Percentiles rank a stretch among this genome's conserved stretches.
These are phyloP conservation scores for Penicilliopsis zonata DNA, from an alignment of 495 filamentous ascomycete genomes.

Conservation along the genomic window DNA sequence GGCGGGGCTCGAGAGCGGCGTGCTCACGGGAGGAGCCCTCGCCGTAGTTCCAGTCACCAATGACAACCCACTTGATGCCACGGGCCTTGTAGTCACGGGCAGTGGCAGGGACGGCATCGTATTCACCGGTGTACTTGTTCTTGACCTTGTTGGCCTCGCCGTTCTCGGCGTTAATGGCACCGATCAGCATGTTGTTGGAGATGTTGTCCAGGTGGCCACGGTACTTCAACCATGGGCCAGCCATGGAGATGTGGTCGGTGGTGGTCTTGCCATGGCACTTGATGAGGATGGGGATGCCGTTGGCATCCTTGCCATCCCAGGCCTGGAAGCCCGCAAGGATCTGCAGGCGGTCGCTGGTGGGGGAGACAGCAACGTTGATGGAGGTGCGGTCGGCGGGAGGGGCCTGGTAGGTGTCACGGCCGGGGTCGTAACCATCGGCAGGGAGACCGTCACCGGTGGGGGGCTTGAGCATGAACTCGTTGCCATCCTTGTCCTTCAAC, in stretches of 20 bases:
- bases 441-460: conserved; percentile 81
- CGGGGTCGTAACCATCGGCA: conserved; percentile 75
- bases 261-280: conserved; percentile 98
- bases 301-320: conserved; percentile 93
- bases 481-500: conserved; percentile 93
- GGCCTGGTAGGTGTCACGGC: conserved; percentile 92
- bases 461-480: conserved; percentile 76
- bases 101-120: conserved; percentile 80
- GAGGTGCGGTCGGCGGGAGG: conserved; percentile 66
- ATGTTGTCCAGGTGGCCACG: conserved; percentile 99
- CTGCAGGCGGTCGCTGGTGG: conserved; percentile 87
- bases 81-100: conserved; percentile 98
- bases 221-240: conserved; percentile 99
- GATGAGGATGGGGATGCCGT: conserved; percentile 86
- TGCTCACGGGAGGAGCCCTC: conserved; percentile 97
- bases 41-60: conserved; percentile 99
- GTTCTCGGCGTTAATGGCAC: conserved; percentile 90
- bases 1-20: conserved; percentile 92
- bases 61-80: conserved; percentile 90
- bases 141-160: conserved; percentile 97
- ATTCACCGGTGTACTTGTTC: conserved; percentile 75
- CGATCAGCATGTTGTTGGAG: conserved; percentile 99
- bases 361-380: conserved; percentile 75
- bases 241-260: conserved; percentile 97
- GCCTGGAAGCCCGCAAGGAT: conserved; percentile 71